A percentile compares a stretch with the other conserved stretches of the same genome.
These are phyloP conservation scores for Cystobasidium tubakii DNA, from an alignment of 768 basidiomycete genomes.

Conservation along the genomic window DNA sequence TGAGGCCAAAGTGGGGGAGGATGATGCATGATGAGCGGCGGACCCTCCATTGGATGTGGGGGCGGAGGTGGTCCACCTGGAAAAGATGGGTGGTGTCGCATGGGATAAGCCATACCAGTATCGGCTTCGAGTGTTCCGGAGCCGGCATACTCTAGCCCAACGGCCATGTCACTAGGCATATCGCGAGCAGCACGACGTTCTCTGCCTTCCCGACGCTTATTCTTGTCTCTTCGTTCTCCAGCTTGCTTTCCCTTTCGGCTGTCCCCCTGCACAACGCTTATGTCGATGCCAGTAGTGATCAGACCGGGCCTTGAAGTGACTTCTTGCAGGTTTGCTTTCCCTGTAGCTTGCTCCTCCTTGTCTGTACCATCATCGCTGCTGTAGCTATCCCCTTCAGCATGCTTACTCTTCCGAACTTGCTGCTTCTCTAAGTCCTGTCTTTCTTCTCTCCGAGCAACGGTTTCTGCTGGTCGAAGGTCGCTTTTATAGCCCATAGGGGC, in stretches of 20 bases:
- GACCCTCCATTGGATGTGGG: not conserved
- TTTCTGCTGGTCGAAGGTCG: not conserved
- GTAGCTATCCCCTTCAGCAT: not conserved
- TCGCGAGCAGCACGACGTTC: not conserved
- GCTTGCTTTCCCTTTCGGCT: not conserved
- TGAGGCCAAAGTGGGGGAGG: conserved; percentile 3
- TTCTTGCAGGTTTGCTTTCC: not conserved
- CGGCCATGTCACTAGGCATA: too few relatives aligned
- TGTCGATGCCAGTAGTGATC: not conserved
- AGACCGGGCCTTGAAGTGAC: not conserved
- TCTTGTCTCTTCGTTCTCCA: not conserved
- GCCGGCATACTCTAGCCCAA: too few relatives aligned
- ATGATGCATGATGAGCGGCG: not conserved
- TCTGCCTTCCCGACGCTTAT: not conserved
- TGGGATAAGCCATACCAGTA: not conserved
- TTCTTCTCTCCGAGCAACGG: too few relatives aligned
- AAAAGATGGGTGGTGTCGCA: not conserved
- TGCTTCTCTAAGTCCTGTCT: too few relatives aligned
- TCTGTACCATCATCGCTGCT: not conserved
- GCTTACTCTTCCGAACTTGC: too few relatives aligned
- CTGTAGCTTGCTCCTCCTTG: too few relatives aligned
- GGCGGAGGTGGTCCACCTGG: conserved; percentile 4
- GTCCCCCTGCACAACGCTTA: not conserved
- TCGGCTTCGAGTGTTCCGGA: not conserved
- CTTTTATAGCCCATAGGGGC: conserved; percentile 12